These are phyloP conservation scores for Sporothrix luriei DNA, from an alignment of 2,329 filamentous ascomycete species.

Conservation along the genomic window DNA sequence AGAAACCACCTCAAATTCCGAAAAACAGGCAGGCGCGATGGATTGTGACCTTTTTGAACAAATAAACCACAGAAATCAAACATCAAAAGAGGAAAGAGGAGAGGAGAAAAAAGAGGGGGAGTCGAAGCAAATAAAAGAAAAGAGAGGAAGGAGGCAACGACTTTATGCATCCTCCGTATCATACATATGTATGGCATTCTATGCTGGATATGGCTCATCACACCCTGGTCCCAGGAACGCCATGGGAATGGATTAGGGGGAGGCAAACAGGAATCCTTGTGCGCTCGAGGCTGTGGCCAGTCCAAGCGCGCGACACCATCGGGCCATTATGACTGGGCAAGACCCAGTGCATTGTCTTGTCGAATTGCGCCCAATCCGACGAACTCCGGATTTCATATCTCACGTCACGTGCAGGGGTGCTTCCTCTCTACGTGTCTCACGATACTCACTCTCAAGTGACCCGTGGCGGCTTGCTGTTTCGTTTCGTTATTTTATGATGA, in stretches of 20 bases:
- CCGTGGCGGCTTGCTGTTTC: no score
- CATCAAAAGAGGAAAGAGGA: conserved; percentile 14
- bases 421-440: neutral
- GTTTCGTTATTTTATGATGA: no score
- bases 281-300: conserved; percentile 1
- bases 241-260: neutral
- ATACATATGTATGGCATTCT: neutral
- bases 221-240: conserved; percentile 14
- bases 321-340: neutral
- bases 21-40: conserved; percentile 11
- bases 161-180: conserved; percentile 2
- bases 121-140: neutral
- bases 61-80: neutral
- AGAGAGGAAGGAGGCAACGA: conserved; percentile 12
- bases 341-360: conserved; percentile 19
- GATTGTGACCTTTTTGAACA: neutral
- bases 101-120: neutral
- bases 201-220: neutral
- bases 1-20: neutral
- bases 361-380: neutral
- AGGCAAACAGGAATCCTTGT: conserved; percentile 10
- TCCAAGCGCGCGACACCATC: conserved; percentile 21
- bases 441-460: neutral
- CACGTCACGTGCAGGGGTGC: conserved; percentile 17
- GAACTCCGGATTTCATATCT: neutral